phyloP scores from a whole-genome alignment of 805 yeast species.

The Ogataea polymorpha region DNA sequence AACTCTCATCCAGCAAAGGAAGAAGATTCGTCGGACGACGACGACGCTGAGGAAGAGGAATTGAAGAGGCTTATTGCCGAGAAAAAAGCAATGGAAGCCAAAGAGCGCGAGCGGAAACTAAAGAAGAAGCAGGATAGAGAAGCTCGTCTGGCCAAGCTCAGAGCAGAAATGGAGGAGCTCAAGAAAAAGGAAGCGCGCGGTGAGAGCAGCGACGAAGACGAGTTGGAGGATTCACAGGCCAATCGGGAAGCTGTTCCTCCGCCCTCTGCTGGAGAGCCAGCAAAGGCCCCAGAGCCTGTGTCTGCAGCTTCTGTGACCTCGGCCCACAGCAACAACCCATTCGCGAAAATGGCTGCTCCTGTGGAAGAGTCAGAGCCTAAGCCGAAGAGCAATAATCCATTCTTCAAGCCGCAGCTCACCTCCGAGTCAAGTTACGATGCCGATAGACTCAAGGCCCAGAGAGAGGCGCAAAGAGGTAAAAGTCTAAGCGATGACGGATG shows the following conservation, averaged over 20 bases:
- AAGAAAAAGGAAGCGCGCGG: conserved; percentile 40
- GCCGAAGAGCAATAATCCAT: conserved; percentile 45
- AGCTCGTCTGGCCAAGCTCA: conserved; percentile 54
- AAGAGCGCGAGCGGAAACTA: conserved; percentile 33
- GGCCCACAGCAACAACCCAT: conserved; percentile 43
- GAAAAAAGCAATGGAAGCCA: conserved; percentile 44
- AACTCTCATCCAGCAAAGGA: conserved; percentile 1
- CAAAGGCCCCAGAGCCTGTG: background rate
- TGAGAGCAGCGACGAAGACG: conserved; percentile 20
- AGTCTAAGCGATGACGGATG: conserved; percentile 42
- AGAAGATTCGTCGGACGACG: conserved; percentile 20
- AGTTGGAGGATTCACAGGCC: conserved; percentile 13
- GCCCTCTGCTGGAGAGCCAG: conserved; percentile 13
- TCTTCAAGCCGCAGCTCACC: conserved; percentile 47
- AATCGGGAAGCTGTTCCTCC: conserved; percentile 5
- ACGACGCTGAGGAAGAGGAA: conserved; percentile 45
- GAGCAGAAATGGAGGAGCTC: conserved; percentile 56
- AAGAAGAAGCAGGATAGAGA: conserved; percentile 59
- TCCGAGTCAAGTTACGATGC: conserved; percentile 43
- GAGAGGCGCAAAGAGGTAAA: conserved; percentile 66
- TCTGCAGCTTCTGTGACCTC: conserved; percentile 7
- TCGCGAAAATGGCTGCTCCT: conserved; percentile 35
- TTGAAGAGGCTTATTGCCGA: conserved; percentile 45
- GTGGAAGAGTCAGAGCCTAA: conserved; percentile 8
- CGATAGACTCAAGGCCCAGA: conserved; percentile 62